Evolutionary conservation across 73 alveolate genomes (phyloP), one percentile per base, ranked within the genome.

Genomic region (Tetrahymena thermophila): DNA sequence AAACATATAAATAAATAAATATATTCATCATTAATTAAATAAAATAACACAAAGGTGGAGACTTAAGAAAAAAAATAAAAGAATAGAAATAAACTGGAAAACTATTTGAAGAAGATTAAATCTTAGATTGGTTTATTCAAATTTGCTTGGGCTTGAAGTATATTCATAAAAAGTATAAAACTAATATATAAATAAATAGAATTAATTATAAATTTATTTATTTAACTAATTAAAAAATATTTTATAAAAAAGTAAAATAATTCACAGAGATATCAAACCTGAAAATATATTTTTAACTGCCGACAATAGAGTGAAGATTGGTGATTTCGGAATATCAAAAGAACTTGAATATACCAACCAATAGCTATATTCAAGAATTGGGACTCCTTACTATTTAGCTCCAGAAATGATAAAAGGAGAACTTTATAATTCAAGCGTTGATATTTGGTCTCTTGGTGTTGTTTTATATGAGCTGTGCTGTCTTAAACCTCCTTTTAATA

Each of bases 391-490:
- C 84, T 96, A 96, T 83, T 40, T 96, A 31, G 50, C 97, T 35
- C 98, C 98, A 56, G 98, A 96, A 84, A 93, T 96, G 28, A 58
- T 95, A 34, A 43, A 96, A 95, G 94, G 95, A 35, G 35, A 84
- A 50, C 97, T 97, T 17, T 96, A 96, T 42, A n/a, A n/a, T n/a
- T n/a, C n/a, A n/a, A n/a, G n/a, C n/a, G n/a, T n/a, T n/a, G 99
- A 98, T 95, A 95, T 98, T 3, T 98, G 99, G 99, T 97, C 99
- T 13, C 96, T 98, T 10, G 99, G 99, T 11, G 10, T 16, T 50
- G 31, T 50, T 50, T 16, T 50, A 50, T 19, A 50, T 50, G 83
- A 50, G 15, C 0, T 50, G 10, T 50, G 83, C 15, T 50, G 83
- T 16, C 83, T 50, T 14, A 2, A 16, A 50, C 83, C 28, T 50